Base-by-base conservation (phyloP, 352 stramenopile genomes). In the Phytopythium boreale region DNA sequence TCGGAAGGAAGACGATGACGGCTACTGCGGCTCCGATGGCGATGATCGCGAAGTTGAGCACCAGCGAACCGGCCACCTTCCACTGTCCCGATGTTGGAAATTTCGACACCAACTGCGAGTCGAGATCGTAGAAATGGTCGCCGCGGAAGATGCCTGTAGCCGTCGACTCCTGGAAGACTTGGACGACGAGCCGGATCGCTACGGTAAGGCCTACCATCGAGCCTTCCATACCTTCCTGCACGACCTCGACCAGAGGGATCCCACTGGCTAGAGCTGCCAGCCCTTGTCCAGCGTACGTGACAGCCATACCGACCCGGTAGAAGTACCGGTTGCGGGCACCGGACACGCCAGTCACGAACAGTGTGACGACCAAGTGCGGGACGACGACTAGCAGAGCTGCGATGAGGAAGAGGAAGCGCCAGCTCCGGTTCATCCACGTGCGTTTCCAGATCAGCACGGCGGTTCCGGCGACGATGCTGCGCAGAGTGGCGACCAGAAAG, bases 181-280 rank as follows among this genome's bases (percentile, higher is more conserved):
- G 69, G 51, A 84, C 75, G 47, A 86, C 70, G 29, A 71, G 76
- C 59, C 83, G 79, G 39, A 89, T 74, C 34, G 78, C 76, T 34
- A 84, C 55, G 26, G 73, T 62, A 34, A 89, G 68, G 4, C 77
- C 80, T 12, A 87, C 75, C 39, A 72, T 81, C 2, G 71, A 76
- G 26, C 76, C 77, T 56, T 88, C 79, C 1, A 72, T 83, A 15
- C 79, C 79, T 62, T 82, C 74, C 24, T 84, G 74, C 41, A 86
- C 78, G 62, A 89, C 82, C 59, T 89, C 80, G 0, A 71, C 74
- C 19, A 87, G 55, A 6, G 77, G 77, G 20, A 80, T 58, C 14
- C 82, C 47, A 50, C 58, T 71, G 9, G 55, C 55, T 15, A 88
- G 49, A 56, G 59, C 59, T 8, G 7, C 52, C 29, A 84, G 56